These are phyloP conservation scores for Phytophthora kernoviae DNA, from an alignment of 352 stramenopile genomes.

Conservation along the genomic window DNA sequence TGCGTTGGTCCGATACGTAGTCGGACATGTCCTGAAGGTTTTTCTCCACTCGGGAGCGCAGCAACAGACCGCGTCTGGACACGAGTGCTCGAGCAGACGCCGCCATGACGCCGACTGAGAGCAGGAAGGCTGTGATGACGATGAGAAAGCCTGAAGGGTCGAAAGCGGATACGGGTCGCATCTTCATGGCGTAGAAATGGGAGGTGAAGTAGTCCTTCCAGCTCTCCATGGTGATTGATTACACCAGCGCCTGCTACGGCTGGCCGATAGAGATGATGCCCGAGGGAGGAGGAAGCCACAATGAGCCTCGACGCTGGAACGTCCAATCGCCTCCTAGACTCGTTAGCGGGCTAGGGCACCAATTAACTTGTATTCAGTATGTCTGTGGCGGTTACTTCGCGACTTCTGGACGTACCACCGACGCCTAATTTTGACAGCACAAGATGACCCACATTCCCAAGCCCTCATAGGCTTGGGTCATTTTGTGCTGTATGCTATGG, in stretches of 20 bases:
- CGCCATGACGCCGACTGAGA: constrained; percentile 68
- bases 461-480: no score
- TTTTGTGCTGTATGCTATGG: no score
- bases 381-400: neutral
- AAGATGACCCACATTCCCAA: no score
- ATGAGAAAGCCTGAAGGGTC: constrained; percentile 89
- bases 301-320: constrained; percentile 6
- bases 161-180: constrained; percentile 81
- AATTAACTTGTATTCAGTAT: constrained; percentile 22
- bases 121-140: constrained; percentile 67
- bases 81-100: constrained; percentile 52
- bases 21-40: constrained; percentile 80
- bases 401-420: constrained; percentile 1
- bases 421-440: no score
- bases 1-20: constrained; percentile 71
- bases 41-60: constrained; percentile 69
- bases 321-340: constrained; percentile 15
- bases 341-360: neutral
- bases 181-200: constrained; percentile 87
- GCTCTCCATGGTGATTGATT: constrained; percentile 48
- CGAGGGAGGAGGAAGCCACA: neutral
- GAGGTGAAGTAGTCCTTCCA: constrained; percentile 77
- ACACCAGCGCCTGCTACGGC: neutral
- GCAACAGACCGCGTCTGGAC: constrained; percentile 41
- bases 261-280: neutral